A percentile compares a stretch with the other conserved stretches of the same genome.
phyloP scores from a whole-genome alignment of 1,284 basidiomycete genomes.

The Schizopora paradoxa region DNA sequence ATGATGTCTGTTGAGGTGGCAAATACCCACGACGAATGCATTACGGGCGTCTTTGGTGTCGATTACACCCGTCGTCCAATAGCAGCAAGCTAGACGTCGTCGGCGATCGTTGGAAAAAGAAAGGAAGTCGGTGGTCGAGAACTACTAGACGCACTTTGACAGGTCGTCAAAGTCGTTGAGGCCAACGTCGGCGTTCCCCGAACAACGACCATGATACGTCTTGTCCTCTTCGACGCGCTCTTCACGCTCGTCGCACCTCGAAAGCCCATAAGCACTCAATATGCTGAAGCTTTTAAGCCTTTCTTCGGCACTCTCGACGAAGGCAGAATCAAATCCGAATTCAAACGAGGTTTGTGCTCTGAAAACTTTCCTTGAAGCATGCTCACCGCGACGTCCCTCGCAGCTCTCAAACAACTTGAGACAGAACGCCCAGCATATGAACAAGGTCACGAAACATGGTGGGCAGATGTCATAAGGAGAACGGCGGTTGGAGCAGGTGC shows the following conservation, averaged over 20 bases:
- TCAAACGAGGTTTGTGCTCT: constrained; percentile 57
- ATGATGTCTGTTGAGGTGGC: no score
- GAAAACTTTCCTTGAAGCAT: background rate
- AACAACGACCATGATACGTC: constrained; percentile 30
- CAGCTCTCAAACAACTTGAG: constrained; percentile 63
- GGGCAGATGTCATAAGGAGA: constrained; percentile 63
- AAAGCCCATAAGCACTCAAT: constrained; percentile 61
- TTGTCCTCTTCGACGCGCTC: constrained; percentile 69
- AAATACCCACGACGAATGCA: background rate
- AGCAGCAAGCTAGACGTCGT: no score
- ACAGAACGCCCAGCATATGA: constrained; percentile 49
- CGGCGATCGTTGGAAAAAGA: no score
- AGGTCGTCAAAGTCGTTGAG: no score
- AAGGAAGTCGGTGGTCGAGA: no score
- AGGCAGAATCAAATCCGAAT: constrained; percentile 45
- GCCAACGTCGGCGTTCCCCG: no score
- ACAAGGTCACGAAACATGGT: constrained; percentile 55
- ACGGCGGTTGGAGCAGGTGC: constrained; percentile 73
- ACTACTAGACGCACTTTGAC: no score
- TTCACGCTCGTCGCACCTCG: constrained; percentile 64
- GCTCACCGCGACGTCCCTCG: constrained; percentile 17
- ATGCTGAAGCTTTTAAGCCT: constrained; percentile 58
- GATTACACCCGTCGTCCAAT: background rate
- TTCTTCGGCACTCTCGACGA: constrained; percentile 56
- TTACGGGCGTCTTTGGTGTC: background rate